Base-by-base conservation (phyloP, 805 yeast species). In the Candida orba region DNA sequence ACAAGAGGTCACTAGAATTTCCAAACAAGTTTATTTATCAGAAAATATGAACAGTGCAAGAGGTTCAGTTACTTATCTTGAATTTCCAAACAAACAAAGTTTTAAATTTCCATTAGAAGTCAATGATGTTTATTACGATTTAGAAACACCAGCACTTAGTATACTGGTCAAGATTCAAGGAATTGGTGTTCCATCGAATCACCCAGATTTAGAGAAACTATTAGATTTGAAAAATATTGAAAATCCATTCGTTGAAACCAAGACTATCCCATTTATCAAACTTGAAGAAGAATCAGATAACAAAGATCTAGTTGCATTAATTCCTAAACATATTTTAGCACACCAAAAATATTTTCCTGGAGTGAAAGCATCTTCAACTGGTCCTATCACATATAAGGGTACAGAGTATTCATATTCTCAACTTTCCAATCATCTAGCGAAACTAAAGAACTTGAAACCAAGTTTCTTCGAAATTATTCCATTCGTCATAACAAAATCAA, bases 271-370 rank as follows among this genome's bases (percentile, higher is more conserved):
- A 17, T 41, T 55, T 39, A 35, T 37, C 12, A 30, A 41, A 36
- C 6, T 43, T 13, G 37, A 23, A 7, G 27, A 34, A 31, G 39
- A 36, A 12, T 35, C 41, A 9, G 38, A 39, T 3, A 32, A 38
- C 3, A 27, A 22, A 1, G 34, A 45, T 4, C 32, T 54, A 10
- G 34, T 43, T 8, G 60, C 54, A 8, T 32, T 57, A 8, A 36
- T 53, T 4, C 61, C 61, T 12, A 41, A 44, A 7, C 57, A 52
- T 40, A 41, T 56, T 2, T 31, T 44, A 6, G 41, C 42, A 18
- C 60, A 57, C 33, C 43, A 46, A 22, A 15, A 36, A 15, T 49
- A 31, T 25, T 42, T 46, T 25, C 29, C 34, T n/a, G 13, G 35
- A 22, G 18, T 13, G 5, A 7, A 27, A 20, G 10, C 7, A 13